These are phyloP conservation scores for Euphrasia confusa DNA, from an alignment of 257 asterid genomes.

Conservation along the genomic window DNA sequence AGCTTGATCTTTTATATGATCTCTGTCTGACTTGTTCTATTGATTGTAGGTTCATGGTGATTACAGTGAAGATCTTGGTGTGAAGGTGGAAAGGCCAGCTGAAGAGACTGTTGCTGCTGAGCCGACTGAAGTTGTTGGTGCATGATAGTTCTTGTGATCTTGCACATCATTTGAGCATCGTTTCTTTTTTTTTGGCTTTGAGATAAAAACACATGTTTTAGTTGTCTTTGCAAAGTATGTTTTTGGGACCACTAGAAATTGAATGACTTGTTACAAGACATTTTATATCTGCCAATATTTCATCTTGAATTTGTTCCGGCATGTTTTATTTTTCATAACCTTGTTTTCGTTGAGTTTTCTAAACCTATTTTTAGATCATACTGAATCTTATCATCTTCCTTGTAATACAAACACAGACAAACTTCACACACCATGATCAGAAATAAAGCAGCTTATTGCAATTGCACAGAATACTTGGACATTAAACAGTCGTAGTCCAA, in stretches of 20 bases:
- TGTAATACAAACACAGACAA: no score
- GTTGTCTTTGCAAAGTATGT: background rate
- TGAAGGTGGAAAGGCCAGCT: constrained; percentile 71
- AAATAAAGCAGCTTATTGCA: background rate
- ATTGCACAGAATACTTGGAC: background rate
- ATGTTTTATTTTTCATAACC: background rate
- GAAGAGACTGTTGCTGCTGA: constrained; percentile 60
- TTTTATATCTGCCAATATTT: no score
- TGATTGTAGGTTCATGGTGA: constrained; percentile 71
- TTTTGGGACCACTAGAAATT: background rate
- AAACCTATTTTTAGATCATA: no score
- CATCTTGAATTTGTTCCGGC: no score
- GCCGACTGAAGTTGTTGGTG: constrained; percentile 66
- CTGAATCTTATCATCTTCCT: no score
- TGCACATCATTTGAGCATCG: background rate
- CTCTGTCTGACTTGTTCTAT: background rate
- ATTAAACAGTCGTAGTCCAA: background rate
- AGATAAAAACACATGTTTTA: background rate
- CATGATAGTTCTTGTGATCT: constrained; percentile 24
- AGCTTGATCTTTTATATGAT: no score
- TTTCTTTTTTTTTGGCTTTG: background rate
- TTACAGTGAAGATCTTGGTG: constrained; percentile 61
- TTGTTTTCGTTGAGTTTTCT: no score
- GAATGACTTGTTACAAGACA: background rate
- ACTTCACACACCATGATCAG: background rate